Percentiles rank a stretch among this genome's conserved stretches.
Evolutionary conservation across 2,329 filamentous ascomycete genomes (phyloP).

Genomic region (Hypoxylon rubiginosum): DNA sequence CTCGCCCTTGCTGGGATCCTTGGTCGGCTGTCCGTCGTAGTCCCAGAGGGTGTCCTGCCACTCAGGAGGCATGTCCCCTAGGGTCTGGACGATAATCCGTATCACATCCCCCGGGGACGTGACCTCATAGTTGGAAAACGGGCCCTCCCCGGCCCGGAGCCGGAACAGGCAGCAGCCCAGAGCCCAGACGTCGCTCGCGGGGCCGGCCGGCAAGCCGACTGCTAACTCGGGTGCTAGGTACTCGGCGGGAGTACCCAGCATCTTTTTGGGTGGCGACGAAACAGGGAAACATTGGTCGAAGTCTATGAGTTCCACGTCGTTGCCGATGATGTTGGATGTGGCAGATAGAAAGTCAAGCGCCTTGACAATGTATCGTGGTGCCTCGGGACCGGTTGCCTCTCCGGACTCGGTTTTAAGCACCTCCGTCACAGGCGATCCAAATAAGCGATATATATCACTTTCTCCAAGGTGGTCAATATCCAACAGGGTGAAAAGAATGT

Average conservation of each 20-base stretch:
- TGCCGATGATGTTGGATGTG: conserved; percentile 29
- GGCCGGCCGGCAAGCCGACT: conserved; percentile 30
- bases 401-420: conserved; percentile 35
- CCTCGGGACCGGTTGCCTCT: conserved; percentile 34
- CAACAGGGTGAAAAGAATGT: conserved; percentile 33
- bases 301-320: conserved; percentile 37
- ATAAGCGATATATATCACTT: conserved; percentile 27
- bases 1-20: conserved; percentile 25
- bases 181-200: conserved; percentile 41
- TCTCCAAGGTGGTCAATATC: conserved; percentile 21
- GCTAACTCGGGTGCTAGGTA: conserved; percentile 46
- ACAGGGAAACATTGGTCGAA: conserved; percentile 28
- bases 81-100: conserved; percentile 22
- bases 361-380: conserved; percentile 45
- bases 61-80: conserved; percentile 28
- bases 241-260: conserved; percentile 41
- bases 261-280: conserved; percentile 36
- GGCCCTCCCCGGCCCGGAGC: conserved; percentile 30
- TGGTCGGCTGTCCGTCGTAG: conserved; percentile 29
- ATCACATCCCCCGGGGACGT: conserved; percentile 29
- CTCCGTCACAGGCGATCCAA: conserved; percentile 33
- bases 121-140: conserved; percentile 28
- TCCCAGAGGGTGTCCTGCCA: conserved; percentile 35
- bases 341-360: conserved; percentile 40
- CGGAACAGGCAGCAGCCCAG: conserved; percentile 20